Conservation (phyloP, 2,329 filamentous ascomycete genomes). For the Aspergillus sp. region DNA sequence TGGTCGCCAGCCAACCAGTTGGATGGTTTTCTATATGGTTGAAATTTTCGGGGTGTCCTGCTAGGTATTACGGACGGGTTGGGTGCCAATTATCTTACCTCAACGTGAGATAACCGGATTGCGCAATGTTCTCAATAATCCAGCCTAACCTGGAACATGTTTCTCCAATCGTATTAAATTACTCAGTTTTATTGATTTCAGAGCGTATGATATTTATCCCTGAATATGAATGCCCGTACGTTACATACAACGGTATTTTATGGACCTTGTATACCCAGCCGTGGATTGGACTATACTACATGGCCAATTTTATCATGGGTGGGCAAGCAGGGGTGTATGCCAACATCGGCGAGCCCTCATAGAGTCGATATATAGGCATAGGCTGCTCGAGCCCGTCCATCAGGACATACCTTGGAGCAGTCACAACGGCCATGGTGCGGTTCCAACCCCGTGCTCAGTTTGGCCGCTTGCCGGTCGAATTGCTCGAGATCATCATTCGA, state of each 20-base stretch:
- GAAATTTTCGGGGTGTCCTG: neutral
- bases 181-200: neutral
- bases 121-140: neutral
- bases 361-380: neutral
- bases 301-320: neutral
- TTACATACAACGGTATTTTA: neutral
- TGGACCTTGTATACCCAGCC: neutral
- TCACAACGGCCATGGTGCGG: neutral
- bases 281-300: neutral
- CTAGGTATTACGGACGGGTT: neutral
- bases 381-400: neutral
- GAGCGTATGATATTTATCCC: neutral
- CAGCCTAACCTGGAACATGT: neutral
- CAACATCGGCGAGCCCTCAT: neutral
- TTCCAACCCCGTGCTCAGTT: neutral
- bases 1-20: neutral
- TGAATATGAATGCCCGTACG: neutral
- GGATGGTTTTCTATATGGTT: neutral
- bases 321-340: neutral
- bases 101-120: neutral
- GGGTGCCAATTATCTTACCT: neutral
- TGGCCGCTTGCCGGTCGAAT: constrained; percentile 2
- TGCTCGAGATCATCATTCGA: constrained; percentile 1
- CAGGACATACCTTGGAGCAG: neutral
- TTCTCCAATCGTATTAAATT: neutral